Evolutionary conservation across 2,329 filamentous ascomycete genomes (phyloP).

Genomic region (Orbilia ellipsospora): DNA sequence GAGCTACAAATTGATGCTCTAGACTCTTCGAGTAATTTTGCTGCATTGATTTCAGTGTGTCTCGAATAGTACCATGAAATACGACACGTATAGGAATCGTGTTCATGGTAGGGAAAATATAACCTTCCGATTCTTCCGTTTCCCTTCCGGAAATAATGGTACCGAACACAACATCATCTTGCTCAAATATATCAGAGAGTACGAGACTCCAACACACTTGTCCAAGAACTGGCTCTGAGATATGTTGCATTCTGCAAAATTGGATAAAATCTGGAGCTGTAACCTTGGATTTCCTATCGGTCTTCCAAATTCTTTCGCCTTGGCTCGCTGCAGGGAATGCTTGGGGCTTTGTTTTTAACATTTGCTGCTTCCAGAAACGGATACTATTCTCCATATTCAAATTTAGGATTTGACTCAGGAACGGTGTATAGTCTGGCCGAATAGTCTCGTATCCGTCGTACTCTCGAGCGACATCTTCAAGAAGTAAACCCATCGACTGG

Average conservation of each 20-base stretch:
- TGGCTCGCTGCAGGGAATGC: slow-evolving; percentile 61
- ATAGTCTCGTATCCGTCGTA: slow-evolving; percentile 67
- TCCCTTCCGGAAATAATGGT: slow-evolving; percentile 87
- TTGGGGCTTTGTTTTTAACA: slow-evolving; percentile 67
- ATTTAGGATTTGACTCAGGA: slow-evolving; percentile 66
- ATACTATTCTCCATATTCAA: slow-evolving; percentile 64
- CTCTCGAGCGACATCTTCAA: slow-evolving; percentile 74
- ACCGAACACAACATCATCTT: slow-evolving; percentile 82
- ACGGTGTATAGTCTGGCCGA: slow-evolving; percentile 64
- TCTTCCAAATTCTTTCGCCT: slow-evolving; percentile 24
- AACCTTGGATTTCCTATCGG: slow-evolving; percentile 31
- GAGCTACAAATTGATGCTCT: slow-evolving; percentile 80
- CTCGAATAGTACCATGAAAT: slow-evolving; percentile 73
- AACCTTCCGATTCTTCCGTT: slow-evolving; percentile 72
- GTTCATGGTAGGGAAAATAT: slow-evolving; percentile 93
- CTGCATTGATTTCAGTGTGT: slow-evolving; percentile 79
- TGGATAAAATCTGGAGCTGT: slow-evolving; percentile 62
- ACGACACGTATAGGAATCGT: slow-evolving; percentile 80
- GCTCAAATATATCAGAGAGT: slow-evolving; percentile 71
- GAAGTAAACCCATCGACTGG: slow-evolving; percentile 80
- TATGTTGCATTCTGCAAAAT: slow-evolving; percentile 74
- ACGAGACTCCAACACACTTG: slow-evolving; percentile 80
- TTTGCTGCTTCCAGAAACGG: slow-evolving; percentile 77
- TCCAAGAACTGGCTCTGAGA: slow-evolving; percentile 81
- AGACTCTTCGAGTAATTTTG: slow-evolving; percentile 73